phyloP scores from a whole-genome alignment of 495 filamentous ascomycete genomes.

The Physcia stellaris region DNA sequence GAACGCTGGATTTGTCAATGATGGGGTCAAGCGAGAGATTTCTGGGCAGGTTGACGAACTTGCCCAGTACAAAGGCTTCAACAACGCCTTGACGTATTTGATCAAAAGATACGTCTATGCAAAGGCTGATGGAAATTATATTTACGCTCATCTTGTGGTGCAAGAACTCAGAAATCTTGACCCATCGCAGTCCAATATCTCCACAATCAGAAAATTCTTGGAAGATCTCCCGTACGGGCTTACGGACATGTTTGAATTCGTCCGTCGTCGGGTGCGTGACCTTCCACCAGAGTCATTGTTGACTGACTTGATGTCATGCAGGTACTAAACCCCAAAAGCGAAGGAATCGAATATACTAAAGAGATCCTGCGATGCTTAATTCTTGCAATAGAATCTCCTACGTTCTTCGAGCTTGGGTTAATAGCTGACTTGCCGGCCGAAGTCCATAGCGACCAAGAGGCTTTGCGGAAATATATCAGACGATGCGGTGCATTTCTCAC shows the following conservation, averaged over 20 bases:
- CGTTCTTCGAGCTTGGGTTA: conserved; percentile 6
- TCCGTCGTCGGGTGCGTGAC: conserved; percentile 5
- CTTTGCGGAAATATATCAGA: conserved; percentile 6
- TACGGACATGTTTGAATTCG: conserved; percentile 8
- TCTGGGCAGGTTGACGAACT: conserved; percentile 7
- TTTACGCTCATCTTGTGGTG: conserved; percentile 7
- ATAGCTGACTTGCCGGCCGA: conserved; percentile 7
- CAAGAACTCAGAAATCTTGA: conserved; percentile 11
- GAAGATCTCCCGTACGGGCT: conserved; percentile 10
- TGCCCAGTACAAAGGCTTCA: conserved; percentile 3
- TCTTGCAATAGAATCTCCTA: conserved; percentile 5
- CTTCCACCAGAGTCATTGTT: neutral
- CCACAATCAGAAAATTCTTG: conserved; percentile 8
- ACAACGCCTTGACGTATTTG: conserved; percentile 5
- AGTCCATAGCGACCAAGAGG: neutral
- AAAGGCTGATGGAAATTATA: conserved; percentile 11
- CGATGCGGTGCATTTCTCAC: conserved; percentile 10
- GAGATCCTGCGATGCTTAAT: conserved; percentile 9
- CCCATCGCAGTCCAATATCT: conserved; percentile 2
- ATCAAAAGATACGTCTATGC: conserved; percentile 6
- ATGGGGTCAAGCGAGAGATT: conserved; percentile 8
- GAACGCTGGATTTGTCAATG: conserved; percentile 7
- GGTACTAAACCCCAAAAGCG: conserved; percentile 7
- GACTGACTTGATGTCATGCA: conserved; percentile 3
- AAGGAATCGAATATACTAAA: conserved; percentile 11